phyloP scores from a whole-genome alignment of 1,284 basidiomycete species.

The Stereum hirsutum region DNA sequence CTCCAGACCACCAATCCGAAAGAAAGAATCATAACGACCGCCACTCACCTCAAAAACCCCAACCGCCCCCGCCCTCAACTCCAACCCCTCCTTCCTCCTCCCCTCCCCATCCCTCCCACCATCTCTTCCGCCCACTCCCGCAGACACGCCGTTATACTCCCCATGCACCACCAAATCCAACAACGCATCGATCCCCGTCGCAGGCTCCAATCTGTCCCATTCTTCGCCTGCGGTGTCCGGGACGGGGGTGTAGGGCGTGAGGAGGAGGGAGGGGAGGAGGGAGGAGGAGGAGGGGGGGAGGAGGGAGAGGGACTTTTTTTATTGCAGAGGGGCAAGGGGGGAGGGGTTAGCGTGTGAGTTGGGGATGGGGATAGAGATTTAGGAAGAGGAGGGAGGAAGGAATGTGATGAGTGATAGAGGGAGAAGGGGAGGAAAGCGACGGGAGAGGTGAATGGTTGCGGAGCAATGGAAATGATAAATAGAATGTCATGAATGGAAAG shows the following conservation, averaged over 20 bases:
- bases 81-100: conserved; percentile 49
- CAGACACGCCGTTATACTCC: conserved; percentile 67
- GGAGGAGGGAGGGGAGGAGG: conserved; percentile 48
- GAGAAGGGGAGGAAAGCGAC: no score
- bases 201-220: conserved; percentile 73
- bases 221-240: conserved; percentile 82
- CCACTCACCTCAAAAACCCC: conserved; percentile 60
- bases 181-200: conserved; percentile 68
- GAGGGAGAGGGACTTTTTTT: conserved; percentile 61
- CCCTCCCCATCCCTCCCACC: conserved; percentile 47
- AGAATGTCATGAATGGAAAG: background rate
- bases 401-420: no score
- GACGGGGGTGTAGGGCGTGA: conserved; percentile 76
- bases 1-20: background rate
- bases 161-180: conserved; percentile 69
- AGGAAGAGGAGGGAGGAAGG: no score
- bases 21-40: background rate
- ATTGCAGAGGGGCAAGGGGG: no score
- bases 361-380: no score
- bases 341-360: no score
- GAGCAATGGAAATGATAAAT: background rate
- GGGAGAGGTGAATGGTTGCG: no score
- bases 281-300: conserved; percentile 55
- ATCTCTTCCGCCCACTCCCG: no score
- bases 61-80: conserved; percentile 55